Evolutionary conservation across 108 stramenopile genomes (phyloP), one percentile per base, ranked within the genome.

Genomic region (Conticribra guillardii): DNA sequence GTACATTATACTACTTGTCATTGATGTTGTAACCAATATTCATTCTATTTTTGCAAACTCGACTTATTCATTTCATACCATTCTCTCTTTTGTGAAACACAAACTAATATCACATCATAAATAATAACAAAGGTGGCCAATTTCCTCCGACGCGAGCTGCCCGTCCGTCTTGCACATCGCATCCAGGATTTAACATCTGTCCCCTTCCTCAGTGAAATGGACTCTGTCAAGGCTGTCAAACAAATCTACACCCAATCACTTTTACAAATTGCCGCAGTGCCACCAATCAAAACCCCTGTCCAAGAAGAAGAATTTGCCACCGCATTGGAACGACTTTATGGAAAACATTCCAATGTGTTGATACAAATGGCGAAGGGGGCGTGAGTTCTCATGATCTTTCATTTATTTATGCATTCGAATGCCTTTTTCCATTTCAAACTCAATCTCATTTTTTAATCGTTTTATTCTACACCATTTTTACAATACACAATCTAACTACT

Each of bases 281-380:
- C 37, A 9, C 37, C 84, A 31, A 96, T 96, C 27, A 66, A 51
- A 14, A 89, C 71, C 15, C 48, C 57, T 21, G 79, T 84, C 17
- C 80, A 87, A 33, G 98, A 97, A 71, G 76, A 70, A 32, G 59
- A 59, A n/a, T 89, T 85, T 54, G 69, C 71, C 44, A 69, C 69
- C 64, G 77, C 96, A 28, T 69, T 99, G 11, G 90, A 97, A 73
- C 80, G 71, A 27, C 92, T 98, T 22, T 99, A 99, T 68, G 90
- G 96, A 58, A 75, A 96, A 4, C 98, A 99, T 76, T 87, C 96
- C 4, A 81, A 83, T 11, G 96, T 97, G 15, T 76, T 99, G 34
- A 90, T 98, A 7, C 97, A 97, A 54, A 99, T 99, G 98, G 98
- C 98, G 15, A 67, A 89, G 34, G 97, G 97, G 28, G 98, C 97